Evolutionary conservation across 2,329 filamentous ascomycete genomes (phyloP).

Genomic region (Tympanopsis confertula): DNA sequence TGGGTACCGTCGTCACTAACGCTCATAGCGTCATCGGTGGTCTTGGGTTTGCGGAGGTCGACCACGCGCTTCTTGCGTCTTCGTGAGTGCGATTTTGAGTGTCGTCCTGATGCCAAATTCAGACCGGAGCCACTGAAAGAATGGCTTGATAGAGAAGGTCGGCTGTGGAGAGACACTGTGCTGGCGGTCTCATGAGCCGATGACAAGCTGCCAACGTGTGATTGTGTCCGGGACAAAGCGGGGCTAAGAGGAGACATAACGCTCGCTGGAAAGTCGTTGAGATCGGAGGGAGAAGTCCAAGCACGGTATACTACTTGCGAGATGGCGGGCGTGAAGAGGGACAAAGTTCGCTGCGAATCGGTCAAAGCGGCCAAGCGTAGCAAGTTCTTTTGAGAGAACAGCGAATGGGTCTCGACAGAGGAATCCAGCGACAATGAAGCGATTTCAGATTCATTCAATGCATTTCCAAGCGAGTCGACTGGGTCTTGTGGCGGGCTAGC

Average conservation of each 20-base stretch:
- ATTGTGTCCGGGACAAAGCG: conserved; percentile 26
- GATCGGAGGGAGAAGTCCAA: conserved; percentile 47
- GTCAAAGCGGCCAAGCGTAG: conserved; percentile 48
- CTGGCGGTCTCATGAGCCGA: background rate
- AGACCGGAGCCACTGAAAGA: conserved; percentile 24
- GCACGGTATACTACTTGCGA: conserved; percentile 52
- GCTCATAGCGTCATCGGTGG: conserved; percentile 22
- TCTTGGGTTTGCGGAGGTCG: conserved; percentile 27
- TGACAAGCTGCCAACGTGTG: conserved; percentile 12
- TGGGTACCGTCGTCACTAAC: conserved; percentile 26
- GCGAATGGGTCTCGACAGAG: conserved; percentile 45
- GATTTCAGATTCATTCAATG: conserved; percentile 37
- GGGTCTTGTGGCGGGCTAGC: conserved; percentile 44
- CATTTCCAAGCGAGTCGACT: conserved; percentile 42
- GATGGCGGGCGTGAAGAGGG: conserved; percentile 53
- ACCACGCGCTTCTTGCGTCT: conserved; percentile 34
- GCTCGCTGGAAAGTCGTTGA: conserved; percentile 23
- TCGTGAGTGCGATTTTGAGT: conserved; percentile 27
- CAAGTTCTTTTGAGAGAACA: conserved; percentile 59
- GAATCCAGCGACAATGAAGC: conserved; percentile 44
- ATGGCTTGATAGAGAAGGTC: conserved; percentile 16
- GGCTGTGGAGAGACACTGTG: conserved; percentile 5
- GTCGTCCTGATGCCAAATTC: conserved; percentile 23
- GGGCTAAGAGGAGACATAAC: conserved; percentile 18
- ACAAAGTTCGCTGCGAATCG: conserved; percentile 52